These are phyloP conservation scores for Leucaena leucocephala DNA, from an alignment of 306 rosid genomes.

Conservation along the genomic window DNA sequence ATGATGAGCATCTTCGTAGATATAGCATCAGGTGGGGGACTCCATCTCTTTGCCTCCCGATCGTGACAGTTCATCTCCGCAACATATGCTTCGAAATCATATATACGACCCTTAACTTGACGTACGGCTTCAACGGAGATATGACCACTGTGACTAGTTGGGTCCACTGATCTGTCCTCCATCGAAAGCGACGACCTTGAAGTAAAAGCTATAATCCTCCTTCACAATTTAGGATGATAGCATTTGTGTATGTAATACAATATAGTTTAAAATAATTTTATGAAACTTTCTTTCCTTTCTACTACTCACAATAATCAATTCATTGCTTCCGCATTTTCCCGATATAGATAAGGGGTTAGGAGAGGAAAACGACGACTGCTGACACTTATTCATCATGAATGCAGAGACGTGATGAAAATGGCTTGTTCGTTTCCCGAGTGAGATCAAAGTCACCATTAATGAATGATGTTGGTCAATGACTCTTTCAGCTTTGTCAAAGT, in stretches of 20 bases:
- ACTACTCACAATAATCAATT: too few species aligned
- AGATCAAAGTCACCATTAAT: not conserved
- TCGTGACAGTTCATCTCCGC: conserved; percentile 49
- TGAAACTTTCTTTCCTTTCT: not conserved
- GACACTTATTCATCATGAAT: not conserved
- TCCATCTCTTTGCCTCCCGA: conserved; percentile 40
- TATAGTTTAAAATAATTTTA: too few species aligned
- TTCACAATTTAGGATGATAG: not conserved
- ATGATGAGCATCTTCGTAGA: conserved; percentile 27
- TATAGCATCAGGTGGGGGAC: conserved; percentile 48
- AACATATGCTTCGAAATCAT: not conserved
- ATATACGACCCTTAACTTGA: not conserved
- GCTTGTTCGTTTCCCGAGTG: not conserved
- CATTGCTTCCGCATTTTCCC: not conserved
- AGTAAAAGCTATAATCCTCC: not conserved
- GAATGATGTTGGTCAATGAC: not conserved
- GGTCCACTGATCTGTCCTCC: conserved; percentile 41
- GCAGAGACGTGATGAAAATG: not conserved
- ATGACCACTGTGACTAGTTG: not conserved
- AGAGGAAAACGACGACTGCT: not conserved
- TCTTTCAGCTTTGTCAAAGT: conserved; percentile 33
- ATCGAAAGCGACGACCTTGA: conserved; percentile 18
- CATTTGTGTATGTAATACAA: not conserved
- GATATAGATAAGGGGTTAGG: not conserved
- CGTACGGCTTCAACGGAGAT: conserved; percentile 7